These are phyloP conservation scores for Boletus eberwhitei DNA, from an alignment of 768 basidiomycete species.

Conservation along the genomic window DNA sequence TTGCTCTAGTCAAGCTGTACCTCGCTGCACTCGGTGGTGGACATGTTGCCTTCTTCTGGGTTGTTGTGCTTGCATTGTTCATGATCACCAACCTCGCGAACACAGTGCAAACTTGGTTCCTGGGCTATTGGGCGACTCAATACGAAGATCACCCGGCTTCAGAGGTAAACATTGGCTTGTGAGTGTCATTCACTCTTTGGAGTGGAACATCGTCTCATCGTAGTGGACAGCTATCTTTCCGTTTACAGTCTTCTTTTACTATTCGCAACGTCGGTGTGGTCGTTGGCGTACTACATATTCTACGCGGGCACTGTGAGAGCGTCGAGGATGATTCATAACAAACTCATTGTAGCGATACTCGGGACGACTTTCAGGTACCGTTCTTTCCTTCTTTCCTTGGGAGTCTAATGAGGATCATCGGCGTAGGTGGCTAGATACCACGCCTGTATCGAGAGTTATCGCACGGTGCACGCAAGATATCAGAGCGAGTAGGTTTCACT, in stretches of 20 bases:
- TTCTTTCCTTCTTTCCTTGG: not conserved
- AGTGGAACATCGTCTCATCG: not conserved
- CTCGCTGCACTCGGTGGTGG: not conserved
- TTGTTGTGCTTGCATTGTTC: not conserved
- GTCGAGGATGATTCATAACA: not conserved
- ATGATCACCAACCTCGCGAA: not conserved
- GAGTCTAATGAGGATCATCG: not conserved
- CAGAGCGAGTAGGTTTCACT: not conserved
- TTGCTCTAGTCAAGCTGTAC: not conserved
- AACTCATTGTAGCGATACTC: not conserved
- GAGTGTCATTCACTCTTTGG: not conserved
- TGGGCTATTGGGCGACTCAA: conserved; percentile 2
- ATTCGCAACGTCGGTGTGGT: not conserved
- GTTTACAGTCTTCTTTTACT: not conserved
- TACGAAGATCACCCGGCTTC: not conserved
- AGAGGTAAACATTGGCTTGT: not conserved
- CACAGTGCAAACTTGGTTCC: conserved; percentile 1
- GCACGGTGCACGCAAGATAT: conserved; percentile 3
- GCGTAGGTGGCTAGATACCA: not conserved
- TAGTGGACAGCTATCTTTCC: not conserved
- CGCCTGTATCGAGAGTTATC: not conserved
- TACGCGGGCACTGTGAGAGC: not conserved
- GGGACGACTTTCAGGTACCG: conserved; percentile 1
- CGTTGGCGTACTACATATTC: not conserved
- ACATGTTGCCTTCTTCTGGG: not conserved